Base-by-base conservation (phyloP, 768 basidiomycete species). In the Lepiota venenata region DNA sequence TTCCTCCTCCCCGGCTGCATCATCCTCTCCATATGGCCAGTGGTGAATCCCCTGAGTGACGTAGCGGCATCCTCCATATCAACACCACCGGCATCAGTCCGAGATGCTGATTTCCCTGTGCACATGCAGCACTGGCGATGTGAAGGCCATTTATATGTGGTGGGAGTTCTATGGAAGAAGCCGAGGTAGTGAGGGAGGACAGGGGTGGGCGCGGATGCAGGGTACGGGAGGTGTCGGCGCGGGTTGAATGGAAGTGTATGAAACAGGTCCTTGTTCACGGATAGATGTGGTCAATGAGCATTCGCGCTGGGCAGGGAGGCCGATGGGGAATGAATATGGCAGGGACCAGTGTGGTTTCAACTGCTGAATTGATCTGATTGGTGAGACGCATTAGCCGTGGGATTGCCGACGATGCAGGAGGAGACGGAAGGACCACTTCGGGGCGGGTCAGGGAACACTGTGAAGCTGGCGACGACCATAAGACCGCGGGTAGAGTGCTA, bases 171-270 rank as follows among this genome's bases (percentile, higher is more conserved):
- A 72, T 64, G 2, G 78, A 67, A 0, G 76, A 69, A 0, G 81
- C 79, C 1, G 84, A 79, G 0, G 81, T 83, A 0, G 91, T 92
- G 49, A 93, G 78, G 3, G 83, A 81, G 0, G 84, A 83, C 2
- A 96, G 79, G 1, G 91, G 80, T 39, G 35, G 46, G 20, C 41
- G n/a, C 16, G 5, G 42, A 11, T 52, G 56, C 25, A 18, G n/a
- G n/a, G n/a, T n/a, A n/a, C n/a, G n/a, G n/a, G n/a, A n/a, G n/a
- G n/a, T n/a, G n/a, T n/a, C n/a, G 29, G 42, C 3, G 52, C n/a
- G n/a, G n/a, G n/a, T n/a, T n/a, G 40, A 37, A 32, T 39, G 47
- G 38, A 50, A 54, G 41, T 52, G 55, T 41, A 8, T 2, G 32
- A 11, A 32, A 32, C 32, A 9, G 32, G 32, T 4, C 32, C 32